Evolutionary conservation across 306 rosid species (phyloP).

Genomic region (Casuarina glauca): DNA sequence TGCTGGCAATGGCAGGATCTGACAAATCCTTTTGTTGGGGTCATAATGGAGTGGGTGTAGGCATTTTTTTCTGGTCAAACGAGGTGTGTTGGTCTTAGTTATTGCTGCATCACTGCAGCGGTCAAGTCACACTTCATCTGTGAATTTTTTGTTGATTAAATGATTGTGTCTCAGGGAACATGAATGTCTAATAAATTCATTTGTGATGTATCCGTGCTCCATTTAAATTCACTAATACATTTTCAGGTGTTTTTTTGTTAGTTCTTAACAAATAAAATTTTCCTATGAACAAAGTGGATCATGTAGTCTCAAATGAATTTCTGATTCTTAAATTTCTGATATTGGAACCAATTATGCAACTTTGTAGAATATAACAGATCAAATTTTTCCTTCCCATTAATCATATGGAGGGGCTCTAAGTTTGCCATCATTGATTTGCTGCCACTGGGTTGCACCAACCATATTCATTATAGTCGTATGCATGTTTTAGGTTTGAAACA

Average conservation of each 20-base stretch:
- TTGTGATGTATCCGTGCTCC: no score
- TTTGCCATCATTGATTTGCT: not conserved
- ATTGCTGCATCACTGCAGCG: not conserved
- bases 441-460: constrained; percentile 4
- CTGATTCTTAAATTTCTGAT: not conserved
- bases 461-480: constrained; percentile 19
- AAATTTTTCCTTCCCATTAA: not conserved
- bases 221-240: no score
- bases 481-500: constrained; percentile 23
- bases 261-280: not conserved
- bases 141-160: not conserved
- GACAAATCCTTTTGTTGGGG: not conserved
- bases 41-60: not conserved
- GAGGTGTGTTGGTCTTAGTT: not conserved
- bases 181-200: no score
- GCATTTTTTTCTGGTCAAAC: not conserved
- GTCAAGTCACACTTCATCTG: not conserved
- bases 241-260: no score
- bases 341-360: not conserved
- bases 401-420: not conserved
- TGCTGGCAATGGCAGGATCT: not conserved
- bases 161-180: no score
- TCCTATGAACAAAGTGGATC: not conserved
- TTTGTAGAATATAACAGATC: not conserved
- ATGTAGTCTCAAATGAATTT: not conserved